Evolutionary conservation across 805 yeast species (phyloP), one percentile per base, ranked within the genome.

Genomic region (Vanderwaltozyma tropicalis): DNA sequence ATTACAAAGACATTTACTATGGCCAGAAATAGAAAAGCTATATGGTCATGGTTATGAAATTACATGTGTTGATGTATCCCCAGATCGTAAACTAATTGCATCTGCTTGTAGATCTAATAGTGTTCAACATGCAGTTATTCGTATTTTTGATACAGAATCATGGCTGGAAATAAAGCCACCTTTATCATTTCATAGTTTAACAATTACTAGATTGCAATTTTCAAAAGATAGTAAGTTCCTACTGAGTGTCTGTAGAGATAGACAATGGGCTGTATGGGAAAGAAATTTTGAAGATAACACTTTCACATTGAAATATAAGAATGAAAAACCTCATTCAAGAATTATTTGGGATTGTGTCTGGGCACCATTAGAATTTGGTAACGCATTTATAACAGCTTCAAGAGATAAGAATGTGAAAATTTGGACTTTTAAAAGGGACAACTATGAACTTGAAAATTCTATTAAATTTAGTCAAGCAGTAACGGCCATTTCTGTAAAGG

Each of bases 41-140:
- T 92, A 92, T 53, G 99, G 99, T 0, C 99, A 92, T 58, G 99
- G 99, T 8, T 94, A 86, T 60, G 99, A 94, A 57, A 76, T 88
- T 28, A 76, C 86, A 0, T 72, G 89, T 32, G 69, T 87, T 28
- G 94, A 83, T 37, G 71, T 78, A 1, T 74, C 86, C 8, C 76
- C 79, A 4, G 77, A 72, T 48, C 71, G 75, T 12, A 55, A 62
- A 27, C 56, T 80, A 19, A 69, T 92, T 31, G 96, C 96, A 2
- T 77, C 94, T 8, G 83, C 96, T n/a, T 89, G 96, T 65, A 73
- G 80, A 43, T 87, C 97, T 3, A 89, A 89, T 57, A 74, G 77
- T 7, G 72, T 74, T 14, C 76, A 76, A 42, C 96, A 92, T 61
- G 95, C 96, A 0, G 92, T 80, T 12, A 72, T 92, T 19, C 69